Conservation (phyloP, 2,329 filamentous ascomycete genomes). For the Trichophyton rubrum region DNA sequence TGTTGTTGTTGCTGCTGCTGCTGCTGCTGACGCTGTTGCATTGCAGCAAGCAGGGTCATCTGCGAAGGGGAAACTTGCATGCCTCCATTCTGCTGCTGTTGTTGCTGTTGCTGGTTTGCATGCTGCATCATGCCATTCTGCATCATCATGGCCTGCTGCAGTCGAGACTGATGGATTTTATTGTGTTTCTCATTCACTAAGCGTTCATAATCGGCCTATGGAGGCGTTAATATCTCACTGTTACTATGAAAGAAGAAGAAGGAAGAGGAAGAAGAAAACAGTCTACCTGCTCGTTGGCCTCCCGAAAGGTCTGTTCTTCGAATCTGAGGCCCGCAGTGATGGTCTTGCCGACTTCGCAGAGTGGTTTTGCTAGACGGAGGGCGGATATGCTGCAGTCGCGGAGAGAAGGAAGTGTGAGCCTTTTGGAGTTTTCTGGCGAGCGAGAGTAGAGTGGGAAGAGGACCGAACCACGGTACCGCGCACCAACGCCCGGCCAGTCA, state of each 20-base stretch:
- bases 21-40: constrained; percentile 17
- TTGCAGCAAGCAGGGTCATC: constrained; percentile 34
- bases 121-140: constrained; percentile 31
- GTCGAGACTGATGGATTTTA: constrained; percentile 34
- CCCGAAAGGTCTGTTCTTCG: constrained; percentile 34
- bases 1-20: constrained; percentile 16
- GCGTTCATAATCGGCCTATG: constrained; percentile 32
- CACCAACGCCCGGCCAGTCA: not conserved
- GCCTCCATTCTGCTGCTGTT: constrained; percentile 11
- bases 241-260: not conserved
- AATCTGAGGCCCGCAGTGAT: constrained; percentile 33
- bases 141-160: constrained; percentile 29
- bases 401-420: not conserved
- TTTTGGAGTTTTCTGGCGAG: too few relatives aligned
- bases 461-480: not conserved
- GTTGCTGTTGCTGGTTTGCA: constrained; percentile 14
- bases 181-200: constrained; percentile 34
- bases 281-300: constrained; percentile 26
- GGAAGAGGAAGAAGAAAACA: not conserved
- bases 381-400: constrained; percentile 29
- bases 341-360: constrained; percentile 26
- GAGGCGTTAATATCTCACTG: constrained; percentile 3
- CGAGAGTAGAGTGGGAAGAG: too few relatives aligned
- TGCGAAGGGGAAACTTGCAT: constrained; percentile 29
- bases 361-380: constrained; percentile 34